A percentile compares a stretch with the other conserved stretches of the same genome.
These are phyloP conservation scores for Syncephalis plumigaleata DNA, from an alignment of 371 early-diverging fungal genomes.

Conservation along the genomic window DNA sequence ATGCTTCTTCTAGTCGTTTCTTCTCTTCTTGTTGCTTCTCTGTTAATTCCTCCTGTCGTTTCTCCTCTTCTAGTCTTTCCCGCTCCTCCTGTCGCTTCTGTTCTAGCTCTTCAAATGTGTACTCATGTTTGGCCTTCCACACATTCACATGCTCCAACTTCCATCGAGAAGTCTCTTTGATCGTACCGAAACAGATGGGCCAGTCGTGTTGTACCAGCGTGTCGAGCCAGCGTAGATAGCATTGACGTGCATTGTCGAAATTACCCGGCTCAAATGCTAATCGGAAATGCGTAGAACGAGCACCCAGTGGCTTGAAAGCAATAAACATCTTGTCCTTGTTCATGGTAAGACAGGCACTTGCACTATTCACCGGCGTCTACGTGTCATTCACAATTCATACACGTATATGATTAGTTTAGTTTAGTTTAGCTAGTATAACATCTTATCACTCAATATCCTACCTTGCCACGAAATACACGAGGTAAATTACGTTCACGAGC, in stretches of 20 bases:
- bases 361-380: slow-evolving; percentile 73
- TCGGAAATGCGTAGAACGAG: slow-evolving; percentile 39
- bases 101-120: no score
- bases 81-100: no score
- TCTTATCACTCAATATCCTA: slow-evolving; percentile 10
- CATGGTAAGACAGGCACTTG: slow-evolving; percentile 57
- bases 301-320: slow-evolving; percentile 43
- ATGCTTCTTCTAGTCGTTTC: no score
- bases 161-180: slow-evolving; percentile 5
- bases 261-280: slow-evolving; percentile 60
- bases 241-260: slow-evolving; percentile 44
- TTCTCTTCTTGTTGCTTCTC: no score
- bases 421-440: no score
- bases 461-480: slow-evolving; percentile 66
- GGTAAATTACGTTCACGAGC: slow-evolving; percentile 52
- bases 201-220: slow-evolving; percentile 48
- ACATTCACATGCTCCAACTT: no score
- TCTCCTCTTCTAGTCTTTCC: no score
- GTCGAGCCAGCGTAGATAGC: slow-evolving; percentile 56
- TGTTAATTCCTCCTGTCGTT: no score
- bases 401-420: no score
- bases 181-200: slow-evolving; percentile 57
- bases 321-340: slow-evolving; percentile 66
- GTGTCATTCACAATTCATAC: no score
- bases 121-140: no score